These are phyloP conservation scores for Echium plantagineum DNA, from an alignment of 257 asterid genomes.

Conservation along the genomic window DNA sequence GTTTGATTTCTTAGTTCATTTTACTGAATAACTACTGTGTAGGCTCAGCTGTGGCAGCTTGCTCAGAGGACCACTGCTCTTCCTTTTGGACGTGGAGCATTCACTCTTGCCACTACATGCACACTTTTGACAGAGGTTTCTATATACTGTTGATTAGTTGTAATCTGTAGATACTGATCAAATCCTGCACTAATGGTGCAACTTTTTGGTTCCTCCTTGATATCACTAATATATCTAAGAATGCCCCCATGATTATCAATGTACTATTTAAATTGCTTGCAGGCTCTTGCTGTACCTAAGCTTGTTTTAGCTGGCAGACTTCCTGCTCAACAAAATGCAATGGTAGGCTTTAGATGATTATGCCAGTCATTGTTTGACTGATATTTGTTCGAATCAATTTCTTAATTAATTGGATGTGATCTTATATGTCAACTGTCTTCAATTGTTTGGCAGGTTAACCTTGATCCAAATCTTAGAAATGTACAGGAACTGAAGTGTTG, in stretches of 20 bases:
- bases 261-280: slow-evolving; percentile 14
- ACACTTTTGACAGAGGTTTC: slow-evolving; percentile 93
- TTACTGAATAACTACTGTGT: slow-evolving; percentile 8
- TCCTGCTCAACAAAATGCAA: slow-evolving; percentile 97
- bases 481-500: slow-evolving; percentile 81
- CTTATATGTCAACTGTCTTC: neutral
- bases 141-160: neutral
- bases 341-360: slow-evolving; percentile 30
- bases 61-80: slow-evolving; percentile 97
- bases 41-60: slow-evolving; percentile 98
- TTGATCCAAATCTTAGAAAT: slow-evolving; percentile 80
- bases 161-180: neutral
- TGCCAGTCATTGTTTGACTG: neutral
- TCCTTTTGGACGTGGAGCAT: slow-evolving; percentile 98
- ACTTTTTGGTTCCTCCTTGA: slow-evolving; percentile 5
- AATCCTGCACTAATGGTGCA: slow-evolving; percentile 2
- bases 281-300: slow-evolving; percentile 94
- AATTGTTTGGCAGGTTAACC: slow-evolving; percentile 49
- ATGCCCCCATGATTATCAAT: neutral
- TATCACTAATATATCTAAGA: slow-evolving; percentile 1
- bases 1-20: neutral
- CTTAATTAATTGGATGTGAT: too few relatives aligned
- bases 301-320: slow-evolving; percentile 96
- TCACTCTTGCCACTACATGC: slow-evolving; percentile 84
- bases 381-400: too few relatives aligned